Evolutionary conservation across 495 filamentous ascomycete species (phyloP), one percentile per base, ranked within the genome.

Genomic region (Lasiosphaeria ovina): DNA sequence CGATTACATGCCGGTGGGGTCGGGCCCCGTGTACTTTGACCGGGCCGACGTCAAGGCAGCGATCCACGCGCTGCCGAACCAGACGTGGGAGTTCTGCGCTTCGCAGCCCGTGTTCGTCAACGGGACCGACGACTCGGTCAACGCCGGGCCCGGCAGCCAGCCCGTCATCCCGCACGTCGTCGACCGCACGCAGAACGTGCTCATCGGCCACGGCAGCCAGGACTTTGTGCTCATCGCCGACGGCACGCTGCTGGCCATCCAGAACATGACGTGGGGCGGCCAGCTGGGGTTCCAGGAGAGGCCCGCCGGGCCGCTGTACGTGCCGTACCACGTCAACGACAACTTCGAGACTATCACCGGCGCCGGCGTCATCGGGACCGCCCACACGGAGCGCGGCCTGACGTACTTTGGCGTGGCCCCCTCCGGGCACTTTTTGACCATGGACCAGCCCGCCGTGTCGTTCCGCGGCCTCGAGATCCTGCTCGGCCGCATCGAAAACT

Each of bases 191-290:
- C 79, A 90, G 35, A 83, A 86, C 47, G 88, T 88, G 3, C 77
- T 93, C 58, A 85, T 93, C 66, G 86, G 77, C 7, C 88, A 93
- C 68, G 90, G 89, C n/a, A 64, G 74, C 11, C 74, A 81, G 53
- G 85, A 87, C 62, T 85, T 78, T 66, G 72, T 86, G 35, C 74
- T 91, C 3, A 77, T 91, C 24, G 64, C 79, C 52, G 89, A 91
- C 62, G 89, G 89, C 14, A 85, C 87, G 0, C 77, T 95, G 1
- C 76, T 89, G 9, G 82, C 83, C 33, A 91, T 93, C 59, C 90
- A 95, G 66, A 93, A 93, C 72, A 90, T 93, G 83, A 95, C 89
- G 0, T 93, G 88, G 87, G 82, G 83, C 57, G 90, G 90, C 0
- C 62, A 70, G 8, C 84, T 88, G 51, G 90, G 90, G 1, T 95